Base-by-base conservation (phyloP, 2,329 filamentous ascomycete genomes). In the Aureobasidium sp. region DNA sequence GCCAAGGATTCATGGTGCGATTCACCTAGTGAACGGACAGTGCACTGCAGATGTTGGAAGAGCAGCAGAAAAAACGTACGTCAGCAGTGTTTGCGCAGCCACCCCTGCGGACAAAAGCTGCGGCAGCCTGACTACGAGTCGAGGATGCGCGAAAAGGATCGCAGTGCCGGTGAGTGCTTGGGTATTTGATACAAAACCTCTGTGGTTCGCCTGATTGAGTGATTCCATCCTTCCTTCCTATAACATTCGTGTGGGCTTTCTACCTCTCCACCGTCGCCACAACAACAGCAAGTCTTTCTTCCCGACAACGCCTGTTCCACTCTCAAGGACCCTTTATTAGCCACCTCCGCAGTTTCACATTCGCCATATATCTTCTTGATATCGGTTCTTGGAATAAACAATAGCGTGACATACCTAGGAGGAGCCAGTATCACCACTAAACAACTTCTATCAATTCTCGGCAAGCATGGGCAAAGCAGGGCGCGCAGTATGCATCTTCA, bases 401-500 rank as follows among this genome's bases (percentile, higher is more conserved):
- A 8, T 27, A 41, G 51, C 7, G 24, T 9, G 6, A 9, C 24
- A 27, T 5, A 56, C 52, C 26, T 56, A 56, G 15, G 26, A 56
- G 5, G 27, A 3, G 32, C 51, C 8, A 20, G 6, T 26, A 52
- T 51, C 48, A 36, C 24, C 48, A 48, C 46, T n/a, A 32, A 51
- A 51, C n/a, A 51, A 24, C 48, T 32, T 24, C 3, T 20, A 32
- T 27, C 52, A 43, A 12, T 26, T 34, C 24, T 20, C 32, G 36
- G 51, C 50, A 62, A 79, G 65, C 37, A 89, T 89, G 87, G 86
- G 85, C 66, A 86, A 87, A 77, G 81, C 84, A 71, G 92, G 90
- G 68, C 85, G 93, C 72, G 85, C 93, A 70, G 79, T 89, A 74
- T 97, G 92, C 78, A 94, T 97, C 77, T 84, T 89, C 76, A 80